Conservation (phyloP, 305 asterid species). For the Solanum hybrid region DNA sequence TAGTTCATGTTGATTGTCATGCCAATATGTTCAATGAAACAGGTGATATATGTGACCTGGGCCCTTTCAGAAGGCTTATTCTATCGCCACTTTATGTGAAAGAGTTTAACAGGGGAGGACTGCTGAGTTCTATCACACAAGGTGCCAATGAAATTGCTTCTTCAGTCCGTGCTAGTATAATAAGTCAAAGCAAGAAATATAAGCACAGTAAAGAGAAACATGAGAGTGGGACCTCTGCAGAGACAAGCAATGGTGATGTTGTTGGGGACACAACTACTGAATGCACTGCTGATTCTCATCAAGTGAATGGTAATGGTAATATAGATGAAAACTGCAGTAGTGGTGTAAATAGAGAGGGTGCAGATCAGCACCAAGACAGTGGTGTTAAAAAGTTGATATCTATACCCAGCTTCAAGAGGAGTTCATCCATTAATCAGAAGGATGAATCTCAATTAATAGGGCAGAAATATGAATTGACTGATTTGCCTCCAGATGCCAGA, state of each 20-base stretch:
- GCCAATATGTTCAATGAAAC: slow-evolving; percentile 67
- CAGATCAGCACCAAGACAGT: slow-evolving; percentile 31
- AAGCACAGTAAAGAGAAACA: slow-evolving; percentile 62
- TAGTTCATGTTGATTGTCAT: slow-evolving; percentile 96
- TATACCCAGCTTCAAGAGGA: slow-evolving; percentile 51
- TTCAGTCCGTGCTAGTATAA: slow-evolving; percentile 84
- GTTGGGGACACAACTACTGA: slow-evolving; percentile 50
- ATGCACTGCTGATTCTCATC: slow-evolving; percentile 30
- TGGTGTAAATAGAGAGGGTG: slow-evolving; percentile 29
- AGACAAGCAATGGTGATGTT: slow-evolving; percentile 37
- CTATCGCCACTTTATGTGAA: slow-evolving; percentile 80
- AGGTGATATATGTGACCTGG: slow-evolving; percentile 89
- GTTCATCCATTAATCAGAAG: slow-evolving; percentile 49
- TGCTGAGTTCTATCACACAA: slow-evolving; percentile 80
- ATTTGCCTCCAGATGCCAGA: slow-evolving; percentile 86
- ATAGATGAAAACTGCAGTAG: slow-evolving; percentile 49
- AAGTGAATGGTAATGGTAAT: slow-evolving; percentile 31
- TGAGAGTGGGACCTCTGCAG: slow-evolving; percentile 42
- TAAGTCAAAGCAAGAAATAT: slow-evolving; percentile 73
- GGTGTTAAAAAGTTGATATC: slow-evolving; percentile 46
- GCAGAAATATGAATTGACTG: slow-evolving; percentile 75
- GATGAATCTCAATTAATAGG: slow-evolving; percentile 47
- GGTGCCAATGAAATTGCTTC: slow-evolving; percentile 99
- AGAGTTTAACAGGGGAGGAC: slow-evolving; percentile 55
- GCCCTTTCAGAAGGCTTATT: slow-evolving; percentile 76